Base-by-base conservation (phyloP, 2,329 filamentous ascomycete species). In the Laburnicola sp. region DNA sequence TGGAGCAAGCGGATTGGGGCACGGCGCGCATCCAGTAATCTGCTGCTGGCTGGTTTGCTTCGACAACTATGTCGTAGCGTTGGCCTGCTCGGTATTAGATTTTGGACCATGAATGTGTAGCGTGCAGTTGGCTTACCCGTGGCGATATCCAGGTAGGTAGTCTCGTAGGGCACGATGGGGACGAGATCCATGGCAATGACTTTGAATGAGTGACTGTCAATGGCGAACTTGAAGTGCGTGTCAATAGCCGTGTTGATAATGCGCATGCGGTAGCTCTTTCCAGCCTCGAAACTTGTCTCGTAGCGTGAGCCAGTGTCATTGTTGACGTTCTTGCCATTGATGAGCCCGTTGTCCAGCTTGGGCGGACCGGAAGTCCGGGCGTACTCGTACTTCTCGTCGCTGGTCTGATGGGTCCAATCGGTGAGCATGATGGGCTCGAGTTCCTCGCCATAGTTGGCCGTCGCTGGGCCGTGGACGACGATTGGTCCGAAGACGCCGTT, bases 141-240 rank as follows among this genome's bases (percentile, higher is more conserved):
- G 21, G 41, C 54, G n/a, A 73, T 67, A 32, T 54, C 56, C 4
- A 73, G 16, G n/a, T 57, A 57, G 6, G 66, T 56, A 4, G 68
- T 66, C 23, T 44, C 46, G 53, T 72, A 75, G 0, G 74, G 74
- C 28, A 60, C 57, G 37, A 76, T 66, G 0, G 74, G 73, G 1
- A 75, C 70, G 23, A 75, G 69, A 42, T 75, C 74, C 16, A 59
- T 57, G 0, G 66, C 63, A 37, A 76, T 72, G 52, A 76, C 72
- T 11, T 62, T 64, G 41, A 76, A 56, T 2, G 54, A 61, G 48
- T 76, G 74, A 28, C 59, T 57, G 50, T 76, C 73, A 27, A 76
- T 66, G 2, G 62, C 66, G 38, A 76, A 70, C 25, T 70, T 67
- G 63, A 70, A 72, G 51, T 66, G 61, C 8, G 62, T 68, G 50